Percentiles rank a stretch among this genome's conserved stretches.
Evolutionary conservation across 2,329 filamentous ascomycete genomes (phyloP).

Genomic region (Phaeosphaeriaceae sp.): DNA sequence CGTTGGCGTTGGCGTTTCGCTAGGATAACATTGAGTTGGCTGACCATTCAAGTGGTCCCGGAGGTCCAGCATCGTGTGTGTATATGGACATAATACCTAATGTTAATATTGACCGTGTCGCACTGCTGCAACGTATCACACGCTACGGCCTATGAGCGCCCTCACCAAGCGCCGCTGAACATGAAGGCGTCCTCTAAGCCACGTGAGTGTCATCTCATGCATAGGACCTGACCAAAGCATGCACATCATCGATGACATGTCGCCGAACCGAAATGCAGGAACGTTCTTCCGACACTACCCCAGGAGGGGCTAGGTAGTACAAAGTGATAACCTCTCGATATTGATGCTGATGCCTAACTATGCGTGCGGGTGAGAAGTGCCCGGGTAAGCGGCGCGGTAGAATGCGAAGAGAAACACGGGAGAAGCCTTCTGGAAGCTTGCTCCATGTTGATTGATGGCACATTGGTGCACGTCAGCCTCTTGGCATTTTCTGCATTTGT

Average conservation of each 20-base stretch:
- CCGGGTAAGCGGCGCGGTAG: conserved; percentile 5
- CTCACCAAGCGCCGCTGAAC: not conserved
- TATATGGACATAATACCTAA: conserved; percentile 8
- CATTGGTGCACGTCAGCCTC: not conserved
- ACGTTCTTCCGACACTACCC: not conserved
- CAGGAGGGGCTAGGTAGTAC: not conserved
- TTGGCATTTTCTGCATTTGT: not conserved
- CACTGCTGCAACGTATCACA: not conserved
- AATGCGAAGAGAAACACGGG: conserved; percentile 2
- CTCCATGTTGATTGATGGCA: not conserved
- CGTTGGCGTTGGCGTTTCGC: not conserved
- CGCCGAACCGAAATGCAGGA: not conserved
- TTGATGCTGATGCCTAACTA: conserved; percentile 1
- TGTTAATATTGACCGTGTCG: conserved; percentile 10
- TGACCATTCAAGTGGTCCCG: not conserved
- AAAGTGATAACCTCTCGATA: not conserved
- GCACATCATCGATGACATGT: not conserved
- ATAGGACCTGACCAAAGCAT: not conserved
- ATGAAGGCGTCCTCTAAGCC: not conserved
- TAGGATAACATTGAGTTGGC: not conserved
- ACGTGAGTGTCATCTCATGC: not conserved
- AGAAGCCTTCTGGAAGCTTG: conserved; percentile 10
- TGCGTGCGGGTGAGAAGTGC: not conserved
- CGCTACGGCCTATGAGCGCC: not conserved
- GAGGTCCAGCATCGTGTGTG: not conserved